Evolutionary conservation across 306 rosid genomes (phyloP).

Genomic region (Trichosanthes cucumerina): DNA sequence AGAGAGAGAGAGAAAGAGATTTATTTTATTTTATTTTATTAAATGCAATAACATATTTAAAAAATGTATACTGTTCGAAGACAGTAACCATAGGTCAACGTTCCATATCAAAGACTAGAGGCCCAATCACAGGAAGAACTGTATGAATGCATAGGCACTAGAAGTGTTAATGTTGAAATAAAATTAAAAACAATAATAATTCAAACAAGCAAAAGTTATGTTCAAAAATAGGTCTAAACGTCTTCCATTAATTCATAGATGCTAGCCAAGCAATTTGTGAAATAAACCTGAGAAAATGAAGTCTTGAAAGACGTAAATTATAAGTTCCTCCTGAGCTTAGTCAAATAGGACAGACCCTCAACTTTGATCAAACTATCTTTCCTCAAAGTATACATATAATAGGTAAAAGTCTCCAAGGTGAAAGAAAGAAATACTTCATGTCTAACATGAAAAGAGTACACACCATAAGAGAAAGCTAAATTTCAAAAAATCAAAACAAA

Average conservation of each 20-base stretch:
- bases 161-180: not conserved
- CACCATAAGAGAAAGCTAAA: not conserved
- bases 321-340: not conserved
- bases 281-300: not conserved
- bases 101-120: not conserved
- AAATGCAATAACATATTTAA: not conserved
- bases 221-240: not conserved
- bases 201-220: not conserved
- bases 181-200: not conserved
- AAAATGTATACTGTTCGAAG: not conserved
- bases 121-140: not conserved
- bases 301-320: not conserved
- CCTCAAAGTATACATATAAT: not conserved
- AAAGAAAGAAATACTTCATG: not conserved
- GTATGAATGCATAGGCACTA: not conserved
- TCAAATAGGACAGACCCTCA: not conserved
- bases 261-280: not conserved
- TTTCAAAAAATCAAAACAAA: not conserved
- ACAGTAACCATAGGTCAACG: not conserved
- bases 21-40: not conserved
- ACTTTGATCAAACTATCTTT: not conserved
- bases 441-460: not conserved
- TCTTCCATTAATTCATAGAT: not conserved
- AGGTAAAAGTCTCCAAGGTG: not conserved
- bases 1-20: not conserved